These are phyloP conservation scores for Chrysanthemum makinoi DNA, from an alignment of 129 eudicot genomes.

Conservation along the genomic window DNA sequence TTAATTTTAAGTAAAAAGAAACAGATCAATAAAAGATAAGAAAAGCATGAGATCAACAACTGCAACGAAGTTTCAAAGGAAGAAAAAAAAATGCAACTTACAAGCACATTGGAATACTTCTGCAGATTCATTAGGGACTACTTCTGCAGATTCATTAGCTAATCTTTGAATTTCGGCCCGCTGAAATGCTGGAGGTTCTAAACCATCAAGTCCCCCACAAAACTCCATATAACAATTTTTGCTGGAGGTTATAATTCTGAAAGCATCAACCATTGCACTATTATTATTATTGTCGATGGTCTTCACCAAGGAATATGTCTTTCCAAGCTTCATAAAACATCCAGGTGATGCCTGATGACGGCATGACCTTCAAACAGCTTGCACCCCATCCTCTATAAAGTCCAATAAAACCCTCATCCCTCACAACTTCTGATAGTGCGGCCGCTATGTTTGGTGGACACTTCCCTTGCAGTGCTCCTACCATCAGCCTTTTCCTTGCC, in stretches of 20 bases:
- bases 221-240: constrained; percentile 43
- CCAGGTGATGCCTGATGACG: constrained; percentile 98
- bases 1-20: background rate
- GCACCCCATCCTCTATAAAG: constrained; percentile 99
- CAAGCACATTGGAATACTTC: constrained; percentile 19
- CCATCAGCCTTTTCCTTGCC: constrained; percentile 93
- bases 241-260: constrained; percentile 7
- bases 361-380: constrained; percentile 93
- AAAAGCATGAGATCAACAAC: constrained; percentile 12
- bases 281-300: constrained; percentile 32
- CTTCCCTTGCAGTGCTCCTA: constrained; percentile 81
- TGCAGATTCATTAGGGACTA: constrained; percentile 24
- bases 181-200: constrained; percentile 69
- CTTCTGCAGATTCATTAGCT: constrained; percentile 33
- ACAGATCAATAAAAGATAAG: background rate
- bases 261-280: background rate
- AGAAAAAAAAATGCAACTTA: constrained; percentile 13
- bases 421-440: constrained; percentile 78
- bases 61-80: background rate
- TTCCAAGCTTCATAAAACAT: constrained; percentile 99
- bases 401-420: constrained; percentile 66
- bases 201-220: constrained; percentile 68
- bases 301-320: constrained; percentile 65
- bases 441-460: constrained; percentile 95
- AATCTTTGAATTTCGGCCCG: constrained; percentile 47